A percentile compares a stretch with the other conserved stretches of the same genome.
These are phyloP conservation scores for Periglandula ipomoeae DNA, from an alignment of 2,329 filamentous ascomycete genomes.

Conservation along the genomic window DNA sequence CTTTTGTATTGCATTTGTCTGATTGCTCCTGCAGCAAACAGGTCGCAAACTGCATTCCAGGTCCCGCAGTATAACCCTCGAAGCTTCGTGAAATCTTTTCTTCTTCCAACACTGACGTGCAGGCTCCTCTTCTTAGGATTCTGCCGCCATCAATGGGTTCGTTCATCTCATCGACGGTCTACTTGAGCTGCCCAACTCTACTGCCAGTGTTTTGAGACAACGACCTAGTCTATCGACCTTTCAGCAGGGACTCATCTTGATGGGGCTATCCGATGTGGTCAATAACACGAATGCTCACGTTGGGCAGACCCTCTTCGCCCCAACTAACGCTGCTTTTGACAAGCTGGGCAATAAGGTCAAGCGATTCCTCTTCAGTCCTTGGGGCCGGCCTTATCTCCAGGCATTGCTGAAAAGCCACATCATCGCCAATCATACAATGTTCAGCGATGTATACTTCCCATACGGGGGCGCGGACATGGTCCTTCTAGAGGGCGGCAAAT, in stretches of 20 bases:
- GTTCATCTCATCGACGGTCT: neutral
- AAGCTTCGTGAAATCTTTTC: no score
- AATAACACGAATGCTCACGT: neutral
- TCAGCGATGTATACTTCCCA: neutral
- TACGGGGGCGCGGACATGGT: neutral
- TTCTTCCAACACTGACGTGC: neutral
- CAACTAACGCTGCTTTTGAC: neutral
- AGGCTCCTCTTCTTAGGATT: neutral
- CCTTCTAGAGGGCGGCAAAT: neutral
- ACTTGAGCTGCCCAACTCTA: neutral
- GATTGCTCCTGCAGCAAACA: no score
- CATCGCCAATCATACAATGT: neutral
- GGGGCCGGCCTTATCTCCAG: conserved; percentile 1
- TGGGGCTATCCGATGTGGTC: neutral
- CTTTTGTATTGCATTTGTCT: no score
- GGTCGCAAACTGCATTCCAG: no score
- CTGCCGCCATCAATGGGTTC: neutral
- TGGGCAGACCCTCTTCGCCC: neutral
- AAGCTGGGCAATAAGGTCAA: neutral
- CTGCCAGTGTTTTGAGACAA: neutral
- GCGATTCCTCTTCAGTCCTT: neutral
- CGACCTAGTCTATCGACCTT: neutral
- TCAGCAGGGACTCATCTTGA: neutral
- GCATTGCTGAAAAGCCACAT: conserved; percentile 1
- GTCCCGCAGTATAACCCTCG: no score